These are phyloP conservation scores for Heritiera littoralis DNA, from an alignment of 345 rosid species.

Conservation along the genomic window DNA sequence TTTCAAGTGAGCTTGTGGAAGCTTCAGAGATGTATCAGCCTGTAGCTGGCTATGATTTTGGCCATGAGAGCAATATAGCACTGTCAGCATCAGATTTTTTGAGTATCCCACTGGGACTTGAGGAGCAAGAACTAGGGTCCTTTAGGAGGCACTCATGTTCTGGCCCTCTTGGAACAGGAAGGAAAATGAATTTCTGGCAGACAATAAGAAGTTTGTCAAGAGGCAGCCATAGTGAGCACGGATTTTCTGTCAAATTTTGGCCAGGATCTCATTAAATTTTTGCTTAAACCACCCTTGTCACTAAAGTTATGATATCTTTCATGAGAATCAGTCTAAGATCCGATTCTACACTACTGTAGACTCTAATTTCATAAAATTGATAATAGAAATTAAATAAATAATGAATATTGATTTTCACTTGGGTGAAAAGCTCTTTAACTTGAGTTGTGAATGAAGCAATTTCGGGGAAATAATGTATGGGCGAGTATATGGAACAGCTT, in stretches of 20 bases:
- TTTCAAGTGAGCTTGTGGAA: constrained; percentile 36
- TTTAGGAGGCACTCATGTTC: constrained; percentile 46
- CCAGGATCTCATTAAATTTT: constrained; percentile 28
- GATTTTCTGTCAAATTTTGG: constrained; percentile 40
- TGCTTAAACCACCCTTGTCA: neutral
- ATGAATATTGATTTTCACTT: no score
- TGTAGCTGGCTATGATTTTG: constrained; percentile 16
- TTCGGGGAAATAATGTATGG: no score
- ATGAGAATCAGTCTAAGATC: neutral
- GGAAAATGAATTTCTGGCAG: constrained; percentile 51
- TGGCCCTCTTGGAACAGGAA: constrained; percentile 44
- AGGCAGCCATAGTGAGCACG: constrained; percentile 59
- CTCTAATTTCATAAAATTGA: no score
- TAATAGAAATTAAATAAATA: no score
- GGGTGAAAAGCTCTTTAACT: no score
- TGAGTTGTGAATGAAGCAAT: no score
- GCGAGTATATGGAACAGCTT: no score
- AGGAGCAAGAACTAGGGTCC: constrained; percentile 39
- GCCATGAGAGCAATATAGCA: constrained; percentile 24
- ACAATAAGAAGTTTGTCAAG: constrained; percentile 44
- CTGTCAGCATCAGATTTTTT: constrained; percentile 37
- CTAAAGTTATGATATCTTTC: neutral
- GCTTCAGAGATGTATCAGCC: constrained; percentile 24
- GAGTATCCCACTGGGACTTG: constrained; percentile 22
- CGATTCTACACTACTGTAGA: no score